Evolutionary conservation across 139 green algal species (phyloP).

Genomic region (Chlorella vulgaris): DNA sequence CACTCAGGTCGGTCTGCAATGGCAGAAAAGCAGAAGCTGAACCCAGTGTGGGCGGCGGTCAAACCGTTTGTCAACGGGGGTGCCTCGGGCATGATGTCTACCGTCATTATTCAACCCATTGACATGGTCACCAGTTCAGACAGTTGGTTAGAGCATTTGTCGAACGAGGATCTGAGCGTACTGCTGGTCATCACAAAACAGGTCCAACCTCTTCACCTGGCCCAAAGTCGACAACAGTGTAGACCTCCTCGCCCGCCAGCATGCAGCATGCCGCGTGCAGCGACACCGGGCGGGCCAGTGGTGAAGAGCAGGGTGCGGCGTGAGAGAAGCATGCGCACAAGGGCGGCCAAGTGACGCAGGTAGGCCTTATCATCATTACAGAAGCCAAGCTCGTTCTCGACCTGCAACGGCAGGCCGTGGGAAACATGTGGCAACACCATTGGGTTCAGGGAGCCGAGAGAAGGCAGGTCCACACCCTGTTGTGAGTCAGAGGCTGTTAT

Average conservation of each 20-base stretch:
- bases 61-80: constrained; percentile 99
- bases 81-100: constrained; percentile 85
- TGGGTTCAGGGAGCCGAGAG: too few relatives aligned
- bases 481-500: too few relatives aligned
- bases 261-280: constrained; percentile 41
- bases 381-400: constrained; percentile 75
- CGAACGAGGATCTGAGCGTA: too few relatives aligned
- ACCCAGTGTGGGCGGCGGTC: constrained; percentile 76
- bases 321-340: constrained; percentile 39
- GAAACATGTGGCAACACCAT: too few relatives aligned
- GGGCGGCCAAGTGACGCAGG: constrained; percentile 43
- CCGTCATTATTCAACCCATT: constrained; percentile 67
- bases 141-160: too few relatives aligned
- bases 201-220: background rate
- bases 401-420: constrained; percentile 43
- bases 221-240: constrained; percentile 30
- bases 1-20: too few relatives aligned
- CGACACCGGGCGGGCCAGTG: constrained; percentile 52
- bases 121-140: too few relatives aligned
- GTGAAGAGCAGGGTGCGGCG: constrained; percentile 59
- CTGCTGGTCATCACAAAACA: too few relatives aligned
- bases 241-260: constrained; percentile 50
- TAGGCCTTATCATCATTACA: constrained; percentile 53
- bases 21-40: constrained; percentile 40
- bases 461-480: too few relatives aligned